Evolutionary conservation across 179 eudicot genomes (phyloP).

Genomic region (Patellifolia procumbens): DNA sequence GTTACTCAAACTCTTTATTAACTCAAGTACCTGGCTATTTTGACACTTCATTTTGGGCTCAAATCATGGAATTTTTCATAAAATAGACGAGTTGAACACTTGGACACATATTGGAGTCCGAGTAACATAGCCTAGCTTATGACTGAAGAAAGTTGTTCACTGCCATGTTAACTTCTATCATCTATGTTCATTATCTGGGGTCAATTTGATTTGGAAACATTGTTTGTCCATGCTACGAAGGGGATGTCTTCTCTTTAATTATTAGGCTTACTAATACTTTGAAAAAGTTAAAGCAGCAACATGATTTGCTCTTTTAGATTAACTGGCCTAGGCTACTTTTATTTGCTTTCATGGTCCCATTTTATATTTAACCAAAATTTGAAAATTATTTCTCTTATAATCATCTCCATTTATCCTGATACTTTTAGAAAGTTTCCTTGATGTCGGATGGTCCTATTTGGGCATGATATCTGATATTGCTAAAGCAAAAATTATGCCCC

Average conservation of each 20-base stretch:
- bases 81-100: no score
- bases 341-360: conserved; percentile 22
- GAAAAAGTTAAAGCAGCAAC: background rate
- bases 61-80: no score
- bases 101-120: no score
- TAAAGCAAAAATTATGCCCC: background rate
- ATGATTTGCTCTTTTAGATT: conserved; percentile 12
- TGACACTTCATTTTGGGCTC: no score
- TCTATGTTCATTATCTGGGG: background rate
- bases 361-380: background rate
- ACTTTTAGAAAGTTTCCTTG: conserved; percentile 10
- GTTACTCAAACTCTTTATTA: no score
- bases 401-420: background rate
- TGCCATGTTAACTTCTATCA: background rate
- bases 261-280: background rate
- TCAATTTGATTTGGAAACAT: background rate
- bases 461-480: background rate
- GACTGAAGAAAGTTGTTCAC: background rate
- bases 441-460: background rate
- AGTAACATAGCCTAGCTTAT: no score
- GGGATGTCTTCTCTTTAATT: background rate
- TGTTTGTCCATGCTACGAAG: conserved; percentile 4
- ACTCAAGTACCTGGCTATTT: no score
- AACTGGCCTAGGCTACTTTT: conserved; percentile 17
- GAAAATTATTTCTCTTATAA: background rate